Evolutionary conservation across 2,329 filamentous ascomycete species (phyloP).

Genomic region (Dothistroma septosporum): DNA sequence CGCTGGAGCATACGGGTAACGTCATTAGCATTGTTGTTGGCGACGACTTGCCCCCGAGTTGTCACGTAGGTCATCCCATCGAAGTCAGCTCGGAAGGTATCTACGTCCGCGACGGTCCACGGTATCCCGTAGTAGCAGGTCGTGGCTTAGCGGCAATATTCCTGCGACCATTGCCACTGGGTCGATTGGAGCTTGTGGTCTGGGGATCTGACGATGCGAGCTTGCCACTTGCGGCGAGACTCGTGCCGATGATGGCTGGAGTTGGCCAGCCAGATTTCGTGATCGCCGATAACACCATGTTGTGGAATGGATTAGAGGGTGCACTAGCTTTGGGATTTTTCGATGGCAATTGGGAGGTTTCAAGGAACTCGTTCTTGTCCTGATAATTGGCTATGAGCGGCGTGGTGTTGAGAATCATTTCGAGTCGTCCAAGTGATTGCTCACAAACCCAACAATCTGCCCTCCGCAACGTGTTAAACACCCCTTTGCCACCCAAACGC

Average conservation of each 20-base stretch:
- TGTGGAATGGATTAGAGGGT: slow-evolving; percentile 51
- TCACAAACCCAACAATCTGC: neutral
- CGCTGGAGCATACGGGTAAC: slow-evolving; percentile 39
- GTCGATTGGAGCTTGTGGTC: slow-evolving; percentile 52
- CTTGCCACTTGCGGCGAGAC: slow-evolving; percentile 48
- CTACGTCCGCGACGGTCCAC: slow-evolving; percentile 8
- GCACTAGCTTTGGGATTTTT: slow-evolving; percentile 54
- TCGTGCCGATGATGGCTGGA: slow-evolving; percentile 55
- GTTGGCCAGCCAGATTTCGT: slow-evolving; percentile 57
- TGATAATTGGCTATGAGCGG: slow-evolving; percentile 6
- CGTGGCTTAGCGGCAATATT: slow-evolving; percentile 49
- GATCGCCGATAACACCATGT: slow-evolving; percentile 44
- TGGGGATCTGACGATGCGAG: slow-evolving; percentile 51
- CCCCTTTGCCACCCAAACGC: slow-evolving; percentile 4
- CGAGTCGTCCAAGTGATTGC: neutral
- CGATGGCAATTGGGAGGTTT: slow-evolving; percentile 52
- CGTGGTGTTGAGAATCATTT: neutral
- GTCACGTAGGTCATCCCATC: slow-evolving; percentile 33
- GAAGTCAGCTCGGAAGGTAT: slow-evolving; percentile 12
- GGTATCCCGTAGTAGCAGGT: slow-evolving; percentile 7
- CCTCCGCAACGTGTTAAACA: neutral
- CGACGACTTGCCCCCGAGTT: slow-evolving; percentile 20
- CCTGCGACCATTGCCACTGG: slow-evolving; percentile 46
- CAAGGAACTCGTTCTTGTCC: slow-evolving; percentile 44
- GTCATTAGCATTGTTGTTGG: slow-evolving; percentile 41